These are phyloP conservation scores for Rasamsonia emersonii DNA, from an alignment of 2,329 filamentous ascomycete genomes.

Conservation along the genomic window DNA sequence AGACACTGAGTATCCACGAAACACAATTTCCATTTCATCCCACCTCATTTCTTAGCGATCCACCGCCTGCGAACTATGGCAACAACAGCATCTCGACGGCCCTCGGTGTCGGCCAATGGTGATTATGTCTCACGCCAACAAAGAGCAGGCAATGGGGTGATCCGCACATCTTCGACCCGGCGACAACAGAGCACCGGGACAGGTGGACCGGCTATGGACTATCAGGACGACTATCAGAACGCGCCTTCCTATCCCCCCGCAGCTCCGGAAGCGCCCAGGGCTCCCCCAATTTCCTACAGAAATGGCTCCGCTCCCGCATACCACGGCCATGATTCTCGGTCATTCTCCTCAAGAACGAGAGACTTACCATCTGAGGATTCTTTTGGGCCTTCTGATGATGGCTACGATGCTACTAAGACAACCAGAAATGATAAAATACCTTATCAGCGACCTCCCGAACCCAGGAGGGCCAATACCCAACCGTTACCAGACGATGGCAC, in stretches of 20 bases:
- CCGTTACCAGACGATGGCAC: slow-evolving; percentile 2
- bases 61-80: too few species aligned
- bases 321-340: slow-evolving; percentile 11
- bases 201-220: slow-evolving; percentile 3
- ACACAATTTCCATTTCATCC: too few species aligned
- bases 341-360: slow-evolving; percentile 18
- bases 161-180: slow-evolving; percentile 14
- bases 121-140: slow-evolving; percentile 9
- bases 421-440: slow-evolving; percentile 3
- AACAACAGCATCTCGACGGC: slow-evolving; percentile 8
- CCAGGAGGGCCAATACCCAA: neutral
- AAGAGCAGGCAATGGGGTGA: slow-evolving; percentile 11
- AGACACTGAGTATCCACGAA: too few species aligned
- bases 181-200: slow-evolving; percentile 8
- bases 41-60: too few species aligned
- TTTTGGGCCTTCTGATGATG: neutral
- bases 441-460: neutral
- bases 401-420: slow-evolving; percentile 4
- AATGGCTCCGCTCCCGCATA: slow-evolving; percentile 27
- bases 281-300: slow-evolving; percentile 51
- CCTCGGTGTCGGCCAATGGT: slow-evolving; percentile 5
- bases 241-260: slow-evolving; percentile 31
- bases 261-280: slow-evolving; percentile 54
- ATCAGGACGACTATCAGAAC: slow-evolving; percentile 9
- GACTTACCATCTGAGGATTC: slow-evolving; percentile 10